These are phyloP conservation scores for Fraxinus dipetala DNA, from an alignment of 305 asterid genomes.

Conservation along the genomic window DNA sequence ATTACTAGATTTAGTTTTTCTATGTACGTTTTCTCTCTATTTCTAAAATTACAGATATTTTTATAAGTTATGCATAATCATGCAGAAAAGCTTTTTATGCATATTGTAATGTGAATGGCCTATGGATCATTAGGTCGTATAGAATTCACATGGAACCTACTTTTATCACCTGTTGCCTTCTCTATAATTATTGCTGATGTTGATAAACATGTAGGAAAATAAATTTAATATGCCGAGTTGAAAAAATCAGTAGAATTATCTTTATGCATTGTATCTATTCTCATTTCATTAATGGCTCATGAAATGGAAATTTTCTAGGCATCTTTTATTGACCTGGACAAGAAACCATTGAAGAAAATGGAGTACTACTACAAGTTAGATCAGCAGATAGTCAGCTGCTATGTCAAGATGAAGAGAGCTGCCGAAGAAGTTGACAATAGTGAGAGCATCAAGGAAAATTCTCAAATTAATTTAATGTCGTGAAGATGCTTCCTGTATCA, in stretches of 20 bases:
- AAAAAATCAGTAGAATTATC: neutral
- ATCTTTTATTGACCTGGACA: conserved; percentile 86
- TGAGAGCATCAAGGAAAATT: conserved; percentile 27
- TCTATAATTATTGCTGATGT: neutral
- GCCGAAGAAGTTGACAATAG: conserved; percentile 28
- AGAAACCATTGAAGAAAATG: conserved; percentile 84
- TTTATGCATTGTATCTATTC: conserved; percentile 10
- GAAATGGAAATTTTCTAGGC: conserved; percentile 39
- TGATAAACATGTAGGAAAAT: conserved; percentile 13
- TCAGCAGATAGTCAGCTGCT: conserved; percentile 64
- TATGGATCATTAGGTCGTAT: neutral
- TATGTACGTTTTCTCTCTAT: neutral
- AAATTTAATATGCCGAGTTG: neutral
- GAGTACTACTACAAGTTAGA: conserved; percentile 79
- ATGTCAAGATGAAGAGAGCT: conserved; percentile 47
- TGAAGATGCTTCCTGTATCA: conserved; percentile 15
- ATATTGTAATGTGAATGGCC: conserved; percentile 9
- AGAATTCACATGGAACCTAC: neutral
- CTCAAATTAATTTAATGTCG: conserved; percentile 16
- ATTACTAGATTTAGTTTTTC: neutral
- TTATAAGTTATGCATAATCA: neutral
- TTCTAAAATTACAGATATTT: neutral
- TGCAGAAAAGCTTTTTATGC: neutral
- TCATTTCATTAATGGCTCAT: conserved; percentile 20
- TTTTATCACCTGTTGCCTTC: conserved; percentile 5